Conservation (phyloP, 176 grass and related monocot species). For the Puccinellia tenuiflora region DNA sequence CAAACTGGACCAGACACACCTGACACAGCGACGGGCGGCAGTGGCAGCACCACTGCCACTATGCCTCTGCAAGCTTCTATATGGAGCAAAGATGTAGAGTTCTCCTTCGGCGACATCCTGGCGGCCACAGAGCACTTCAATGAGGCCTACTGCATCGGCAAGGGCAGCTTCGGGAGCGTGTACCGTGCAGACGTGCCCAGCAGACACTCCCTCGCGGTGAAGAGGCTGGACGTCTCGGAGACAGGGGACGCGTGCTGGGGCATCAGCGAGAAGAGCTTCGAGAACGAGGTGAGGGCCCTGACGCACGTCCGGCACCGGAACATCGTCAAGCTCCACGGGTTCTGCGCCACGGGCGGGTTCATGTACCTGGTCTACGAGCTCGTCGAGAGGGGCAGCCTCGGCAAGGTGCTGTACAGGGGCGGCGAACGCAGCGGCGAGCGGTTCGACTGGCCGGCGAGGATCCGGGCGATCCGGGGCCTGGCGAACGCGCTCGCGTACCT, state of each 20-base stretch:
- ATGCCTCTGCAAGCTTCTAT: conserved; percentile 24
- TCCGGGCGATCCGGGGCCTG: conserved; percentile 38
- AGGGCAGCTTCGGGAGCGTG: conserved; percentile 69
- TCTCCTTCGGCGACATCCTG: conserved; percentile 72
- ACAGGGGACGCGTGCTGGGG: background rate
- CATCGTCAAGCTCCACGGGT: conserved; percentile 73
- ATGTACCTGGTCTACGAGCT: conserved; percentile 79
- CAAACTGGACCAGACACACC: background rate
- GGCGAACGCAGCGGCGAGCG: background rate
- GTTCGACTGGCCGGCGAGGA: conserved; percentile 44
- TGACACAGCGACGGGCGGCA: background rate
- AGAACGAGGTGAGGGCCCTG: conserved; percentile 66
- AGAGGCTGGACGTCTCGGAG: conserved; percentile 52
- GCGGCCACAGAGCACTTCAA: conserved; percentile 75
- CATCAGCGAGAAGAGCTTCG: conserved; percentile 48
- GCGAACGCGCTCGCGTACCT: conserved; percentile 67
- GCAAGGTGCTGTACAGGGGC: conserved; percentile 40
- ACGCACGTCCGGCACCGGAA: conserved; percentile 61
- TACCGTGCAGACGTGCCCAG: conserved; percentile 52
- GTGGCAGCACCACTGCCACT: background rate
- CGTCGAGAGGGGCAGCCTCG: conserved; percentile 53
- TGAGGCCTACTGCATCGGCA: conserved; percentile 66
- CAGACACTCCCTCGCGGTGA: conserved; percentile 57
- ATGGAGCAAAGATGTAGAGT: conserved; percentile 60
- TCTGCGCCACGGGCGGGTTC: conserved; percentile 44